Percentiles rank a stretch among this genome's conserved stretches.
These are phyloP conservation scores for Leishmania mexicana DNA, from an alignment of 208 protist genomes.

Conservation along the genomic window DNA sequence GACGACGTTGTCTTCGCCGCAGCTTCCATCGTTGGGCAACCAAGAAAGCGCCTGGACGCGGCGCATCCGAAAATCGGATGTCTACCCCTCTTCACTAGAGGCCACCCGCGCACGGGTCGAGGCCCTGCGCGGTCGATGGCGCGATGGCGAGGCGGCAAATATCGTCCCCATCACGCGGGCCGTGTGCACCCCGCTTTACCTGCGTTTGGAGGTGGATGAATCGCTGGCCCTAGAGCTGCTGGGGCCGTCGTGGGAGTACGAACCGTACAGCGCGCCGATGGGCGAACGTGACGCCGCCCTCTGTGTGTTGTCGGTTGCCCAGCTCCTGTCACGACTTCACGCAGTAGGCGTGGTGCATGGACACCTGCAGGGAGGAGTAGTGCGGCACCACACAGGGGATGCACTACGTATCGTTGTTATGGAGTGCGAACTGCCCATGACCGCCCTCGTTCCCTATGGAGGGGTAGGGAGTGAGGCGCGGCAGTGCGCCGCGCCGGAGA, in stretches of 20 bases:
- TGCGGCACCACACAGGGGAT: conserved; percentile 23
- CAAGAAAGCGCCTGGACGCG: conserved; percentile 1
- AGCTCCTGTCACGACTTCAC: conserved; percentile 51
- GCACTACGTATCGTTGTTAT: conserved; percentile 35
- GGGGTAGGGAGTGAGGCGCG: conserved; percentile 33
- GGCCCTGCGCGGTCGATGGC: conserved; percentile 9
- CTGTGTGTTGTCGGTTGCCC: conserved; percentile 33
- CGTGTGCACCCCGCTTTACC: conserved; percentile 46
- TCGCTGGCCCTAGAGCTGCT: background rate
- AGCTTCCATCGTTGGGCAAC: background rate
- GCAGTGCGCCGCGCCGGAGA: conserved; percentile 65
- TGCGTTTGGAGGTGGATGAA: conserved; percentile 36
- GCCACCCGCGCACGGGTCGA: conserved; percentile 12
- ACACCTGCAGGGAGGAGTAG: conserved; percentile 38
- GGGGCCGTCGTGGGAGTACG: conserved; percentile 16
- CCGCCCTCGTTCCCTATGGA: conserved; percentile 56
- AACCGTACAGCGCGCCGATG: conserved; percentile 17
- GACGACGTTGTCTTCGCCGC: background rate
- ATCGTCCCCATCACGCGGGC: conserved; percentile 40
- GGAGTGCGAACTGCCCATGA: conserved; percentile 64
- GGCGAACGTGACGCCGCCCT: conserved; percentile 43
- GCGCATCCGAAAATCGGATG: conserved; percentile 17
- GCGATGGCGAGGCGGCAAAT: background rate
- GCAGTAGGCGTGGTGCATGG: conserved; percentile 55
- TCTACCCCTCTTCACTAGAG: conserved; percentile 23